Conservation (phyloP, 148 eudicot genomes). For the Chenopodium berlandieri region DNA sequence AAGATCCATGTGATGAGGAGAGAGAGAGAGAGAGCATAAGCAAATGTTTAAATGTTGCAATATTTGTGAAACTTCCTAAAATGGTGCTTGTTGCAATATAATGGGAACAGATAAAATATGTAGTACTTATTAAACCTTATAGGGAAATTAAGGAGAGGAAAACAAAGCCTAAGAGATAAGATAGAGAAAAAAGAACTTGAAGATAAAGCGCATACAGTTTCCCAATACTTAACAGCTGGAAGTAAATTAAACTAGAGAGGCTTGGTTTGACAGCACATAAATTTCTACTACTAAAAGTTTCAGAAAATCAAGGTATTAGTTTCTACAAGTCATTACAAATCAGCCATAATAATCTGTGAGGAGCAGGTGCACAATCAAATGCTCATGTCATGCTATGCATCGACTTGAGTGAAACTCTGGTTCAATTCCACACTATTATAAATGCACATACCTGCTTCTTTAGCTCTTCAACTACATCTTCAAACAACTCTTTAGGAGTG, state of each 20-base stretch:
- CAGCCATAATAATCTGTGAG: too few species aligned
- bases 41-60: too few species aligned
- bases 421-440: neutral
- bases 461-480: constrained; percentile 89
- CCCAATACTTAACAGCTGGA: neutral
- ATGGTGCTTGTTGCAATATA: too few species aligned
- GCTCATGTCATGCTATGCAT: neutral
- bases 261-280: constrained; percentile 1
- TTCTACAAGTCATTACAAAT: neutral
- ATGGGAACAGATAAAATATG: too few species aligned
- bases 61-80: too few species aligned
- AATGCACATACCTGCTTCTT: constrained; percentile 58
- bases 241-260: neutral
- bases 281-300: neutral
- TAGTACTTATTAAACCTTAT: neutral
- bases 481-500: constrained; percentile 87
- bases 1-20: too few species aligned
- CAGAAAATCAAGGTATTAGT: neutral
- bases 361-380: neutral
- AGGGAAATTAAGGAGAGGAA: too few species aligned
- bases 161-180: too few species aligned
- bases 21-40: too few species aligned
- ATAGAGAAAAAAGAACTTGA: too few species aligned
- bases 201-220: neutral
- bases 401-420: neutral